Conservation (phyloP, 257 asterid genomes). For the Dorcoceras hygrometricum region DNA sequence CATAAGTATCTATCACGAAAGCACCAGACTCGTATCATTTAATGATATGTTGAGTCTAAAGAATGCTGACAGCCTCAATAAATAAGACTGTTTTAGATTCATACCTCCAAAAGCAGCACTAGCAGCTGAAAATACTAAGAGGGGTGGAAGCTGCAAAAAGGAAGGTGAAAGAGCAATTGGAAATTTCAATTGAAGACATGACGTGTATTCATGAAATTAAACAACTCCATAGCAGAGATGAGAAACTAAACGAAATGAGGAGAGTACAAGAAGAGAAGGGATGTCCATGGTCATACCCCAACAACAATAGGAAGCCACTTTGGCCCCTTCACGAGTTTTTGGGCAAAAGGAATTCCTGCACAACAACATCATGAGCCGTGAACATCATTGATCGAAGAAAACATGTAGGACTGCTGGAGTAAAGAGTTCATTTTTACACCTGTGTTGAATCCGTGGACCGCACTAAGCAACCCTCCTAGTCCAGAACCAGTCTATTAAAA, state of each 20-base stretch:
- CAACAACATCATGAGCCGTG: slow-evolving; percentile 3
- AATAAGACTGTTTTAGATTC: slow-evolving; percentile 15
- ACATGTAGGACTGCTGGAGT: slow-evolving; percentile 7
- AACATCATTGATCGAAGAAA: slow-evolving; percentile 4
- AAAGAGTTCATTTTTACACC: slow-evolving; percentile 31
- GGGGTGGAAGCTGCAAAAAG: slow-evolving; percentile 58
- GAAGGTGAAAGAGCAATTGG: slow-evolving; percentile 14
- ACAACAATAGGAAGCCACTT: slow-evolving; percentile 68
- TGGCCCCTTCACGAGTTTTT: slow-evolving; percentile 61
- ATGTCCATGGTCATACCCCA: slow-evolving; percentile 52
- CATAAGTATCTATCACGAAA: slow-evolving; percentile 4
- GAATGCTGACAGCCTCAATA: slow-evolving; percentile 5
- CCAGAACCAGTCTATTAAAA: slow-evolving; percentile 78
- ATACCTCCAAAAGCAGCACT: slow-evolving; percentile 93
- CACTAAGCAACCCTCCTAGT: slow-evolving; percentile 69
- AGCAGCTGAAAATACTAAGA: slow-evolving; percentile 69
- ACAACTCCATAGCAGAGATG: background rate
- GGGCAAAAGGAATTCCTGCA: slow-evolving; percentile 63
- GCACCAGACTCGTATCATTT: slow-evolving; percentile 12
- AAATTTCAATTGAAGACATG: background rate
- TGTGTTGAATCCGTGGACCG: slow-evolving; percentile 60
- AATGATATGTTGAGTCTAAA: too few species aligned
- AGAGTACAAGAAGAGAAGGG: background rate
- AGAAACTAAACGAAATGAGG: background rate
- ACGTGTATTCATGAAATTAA: background rate